phyloP scores from a whole-genome alignment of 1,139 yeast species.

The Casaregolazyma suthepensis region DNA sequence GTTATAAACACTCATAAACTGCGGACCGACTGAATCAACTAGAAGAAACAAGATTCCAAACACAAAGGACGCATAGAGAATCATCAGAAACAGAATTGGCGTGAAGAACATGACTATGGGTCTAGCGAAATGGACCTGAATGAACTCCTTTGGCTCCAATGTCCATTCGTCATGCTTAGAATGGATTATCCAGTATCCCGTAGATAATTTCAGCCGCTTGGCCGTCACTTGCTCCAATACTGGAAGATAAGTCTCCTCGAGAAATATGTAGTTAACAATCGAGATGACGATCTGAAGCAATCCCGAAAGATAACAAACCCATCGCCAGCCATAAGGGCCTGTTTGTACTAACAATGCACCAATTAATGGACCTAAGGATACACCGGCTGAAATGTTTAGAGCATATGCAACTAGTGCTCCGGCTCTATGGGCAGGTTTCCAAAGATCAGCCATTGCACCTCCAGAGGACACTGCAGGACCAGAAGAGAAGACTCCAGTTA shows the following conservation, averaged over 20 bases:
- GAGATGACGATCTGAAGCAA: constrained; percentile 59
- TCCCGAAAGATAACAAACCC: constrained; percentile 59
- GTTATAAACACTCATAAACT: constrained; percentile 31
- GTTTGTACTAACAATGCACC: constrained; percentile 54
- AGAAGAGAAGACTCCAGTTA: constrained; percentile 68
- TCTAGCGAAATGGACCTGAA: constrained; percentile 36
- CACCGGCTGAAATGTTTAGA: constrained; percentile 66
- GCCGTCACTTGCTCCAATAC: constrained; percentile 56
- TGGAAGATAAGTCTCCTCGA: constrained; percentile 76
- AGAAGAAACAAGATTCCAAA: constrained; percentile 42
- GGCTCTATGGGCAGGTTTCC: constrained; percentile 57
- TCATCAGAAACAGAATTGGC: constrained; percentile 40
- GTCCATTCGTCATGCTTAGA: constrained; percentile 42
- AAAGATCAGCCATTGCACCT: constrained; percentile 71
- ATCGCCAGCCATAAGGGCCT: constrained; percentile 46
- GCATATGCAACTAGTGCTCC: constrained; percentile 66
- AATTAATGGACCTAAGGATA: constrained; percentile 64
- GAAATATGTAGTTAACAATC: constrained; percentile 37
- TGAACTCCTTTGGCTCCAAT: constrained; percentile 35
- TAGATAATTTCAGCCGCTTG: constrained; percentile 45
- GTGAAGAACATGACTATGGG: constrained; percentile 42
- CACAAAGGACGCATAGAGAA: constrained; percentile 41
- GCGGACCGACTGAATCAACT: constrained; percentile 36
- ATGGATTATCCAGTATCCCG: constrained; percentile 48
- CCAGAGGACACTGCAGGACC: constrained; percentile 73